Conservation (phyloP, 2,329 filamentous ascomycete genomes). For the Exophiala xenobiotica region DNA sequence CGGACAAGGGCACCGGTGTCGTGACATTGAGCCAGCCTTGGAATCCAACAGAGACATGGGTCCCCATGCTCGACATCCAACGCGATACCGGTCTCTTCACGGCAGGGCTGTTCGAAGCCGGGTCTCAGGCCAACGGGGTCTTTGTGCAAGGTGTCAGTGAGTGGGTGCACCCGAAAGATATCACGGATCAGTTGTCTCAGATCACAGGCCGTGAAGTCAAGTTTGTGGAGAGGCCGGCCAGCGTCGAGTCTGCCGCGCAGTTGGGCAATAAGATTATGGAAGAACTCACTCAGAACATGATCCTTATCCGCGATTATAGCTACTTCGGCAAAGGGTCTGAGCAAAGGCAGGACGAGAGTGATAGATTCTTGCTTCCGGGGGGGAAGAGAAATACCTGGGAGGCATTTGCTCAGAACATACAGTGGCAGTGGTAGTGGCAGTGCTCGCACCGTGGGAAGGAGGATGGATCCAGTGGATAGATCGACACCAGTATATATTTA, state of each 20-base stretch:
- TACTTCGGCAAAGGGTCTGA: slow-evolving; percentile 50
- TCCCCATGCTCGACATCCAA: slow-evolving; percentile 49
- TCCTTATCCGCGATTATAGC: slow-evolving; percentile 52
- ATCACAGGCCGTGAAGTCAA: slow-evolving; percentile 42
- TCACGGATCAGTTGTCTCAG: slow-evolving; percentile 41
- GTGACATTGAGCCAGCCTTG: slow-evolving; percentile 33
- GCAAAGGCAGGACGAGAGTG: slow-evolving; percentile 26
- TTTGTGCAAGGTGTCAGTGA: slow-evolving; percentile 46
- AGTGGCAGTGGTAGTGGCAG: slow-evolving; percentile 14
- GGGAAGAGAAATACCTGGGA: slow-evolving; percentile 21
- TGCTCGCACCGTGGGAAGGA: not conserved
- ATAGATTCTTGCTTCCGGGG: slow-evolving; percentile 19
- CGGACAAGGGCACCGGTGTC: slow-evolving; percentile 31
- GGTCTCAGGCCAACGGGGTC: slow-evolving; percentile 37
- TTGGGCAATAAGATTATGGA: slow-evolving; percentile 44
- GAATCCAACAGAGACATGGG: slow-evolving; percentile 33
- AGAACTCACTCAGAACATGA: slow-evolving; percentile 56
- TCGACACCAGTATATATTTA: no score
- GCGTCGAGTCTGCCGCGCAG: slow-evolving; percentile 44
- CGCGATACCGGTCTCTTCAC: slow-evolving; percentile 48
- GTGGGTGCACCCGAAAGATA: slow-evolving; percentile 42
- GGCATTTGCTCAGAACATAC: slow-evolving; percentile 16
- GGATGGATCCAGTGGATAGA: not conserved
- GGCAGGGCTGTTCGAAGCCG: slow-evolving; percentile 32
- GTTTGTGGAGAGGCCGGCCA: slow-evolving; percentile 36